Base-by-base conservation (phyloP, 805 yeast species). In the Yarrowia sp. region DNA sequence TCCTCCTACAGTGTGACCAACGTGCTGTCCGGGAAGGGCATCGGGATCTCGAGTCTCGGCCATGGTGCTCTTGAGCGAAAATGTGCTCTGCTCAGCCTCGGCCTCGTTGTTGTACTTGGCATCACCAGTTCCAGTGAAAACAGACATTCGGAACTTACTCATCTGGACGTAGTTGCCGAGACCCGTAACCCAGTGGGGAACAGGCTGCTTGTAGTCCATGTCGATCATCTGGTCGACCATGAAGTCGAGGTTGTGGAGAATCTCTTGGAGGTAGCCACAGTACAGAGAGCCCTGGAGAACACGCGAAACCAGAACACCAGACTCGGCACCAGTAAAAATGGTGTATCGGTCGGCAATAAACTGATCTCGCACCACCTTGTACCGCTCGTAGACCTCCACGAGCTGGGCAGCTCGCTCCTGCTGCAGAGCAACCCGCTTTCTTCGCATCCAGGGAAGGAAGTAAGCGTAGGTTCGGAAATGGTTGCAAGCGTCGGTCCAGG, bases 101-200 rank as follows among this genome's bases (percentile, higher is more conserved):
- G 32, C 13, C 14, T 51, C 59, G 13, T 51, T 51, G 33, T 5
- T 24, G 33, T 35, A 51, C 44, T 51, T 32, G 27, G 41, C 44
- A 12, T 51, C 44, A 16, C 59, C 59, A 14, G 44, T 9, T 8
- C 59, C 44, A 7, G 59, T 51, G 44, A 35, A 51, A 10, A 36
- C 59, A 19, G 44, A 51, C 33, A 35, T 13, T 51, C 55, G 55
- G 38, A 47, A 47, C 55, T 31, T 31, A 27, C 38, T 47, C 55
- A 47, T 47, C 19, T 47, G 55, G 4, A 31, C 38, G 18, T 31
- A 47, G n/a, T 31, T 14, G 14, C 55, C 55, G 9, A 47, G 38
- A 8, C 55, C 76, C 6, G 72, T 68, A 7, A 70, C 71, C 32
- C 70, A 70, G 4, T 75, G 67, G 12, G 58, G 58, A 22, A 5